phyloP scores from a whole-genome alignment of 768 basidiomycete genomes.

The Termitomyces eurrhizus region DNA sequence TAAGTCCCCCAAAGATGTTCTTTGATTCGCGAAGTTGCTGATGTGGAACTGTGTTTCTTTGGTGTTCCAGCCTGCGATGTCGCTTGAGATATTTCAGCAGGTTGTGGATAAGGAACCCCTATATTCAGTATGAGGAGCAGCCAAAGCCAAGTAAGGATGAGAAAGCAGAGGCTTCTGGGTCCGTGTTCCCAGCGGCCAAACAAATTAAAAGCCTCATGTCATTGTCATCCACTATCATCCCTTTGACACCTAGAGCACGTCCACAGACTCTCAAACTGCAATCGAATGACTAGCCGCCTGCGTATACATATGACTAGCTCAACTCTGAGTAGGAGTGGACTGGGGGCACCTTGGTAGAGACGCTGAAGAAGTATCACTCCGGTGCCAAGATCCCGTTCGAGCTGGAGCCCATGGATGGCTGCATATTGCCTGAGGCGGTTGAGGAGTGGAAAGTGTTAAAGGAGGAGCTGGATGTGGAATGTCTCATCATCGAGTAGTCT shows the following conservation, averaged over 20 bases:
- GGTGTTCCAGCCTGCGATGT: too few relatives aligned
- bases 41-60: too few relatives aligned
- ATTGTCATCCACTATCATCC: slow-evolving; percentile 69
- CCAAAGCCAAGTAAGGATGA: too few relatives aligned
- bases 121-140: too few relatives aligned
- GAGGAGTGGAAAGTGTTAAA: slow-evolving; percentile 82
- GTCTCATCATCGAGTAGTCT: slow-evolving; percentile 47
- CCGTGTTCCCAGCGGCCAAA: slow-evolving; percentile 43
- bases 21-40: too few relatives aligned
- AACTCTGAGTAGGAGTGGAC: slow-evolving; percentile 43
- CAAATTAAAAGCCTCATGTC: slow-evolving; percentile 56
- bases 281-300: slow-evolving; percentile 61
- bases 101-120: too few relatives aligned
- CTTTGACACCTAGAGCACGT: slow-evolving; percentile 61
- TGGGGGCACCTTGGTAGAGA: slow-evolving; percentile 50
- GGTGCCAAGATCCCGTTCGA: slow-evolving; percentile 48
- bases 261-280: slow-evolving; percentile 23
- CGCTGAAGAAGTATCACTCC: slow-evolving; percentile 68
- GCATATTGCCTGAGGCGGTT: slow-evolving; percentile 60
- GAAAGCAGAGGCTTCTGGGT: slow-evolving; percentile 19
- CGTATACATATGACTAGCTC: slow-evolving; percentile 53
- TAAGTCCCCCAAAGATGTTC: too few relatives aligned
- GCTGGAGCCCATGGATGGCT: slow-evolving; percentile 34
- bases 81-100: too few relatives aligned
- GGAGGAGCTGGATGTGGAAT: slow-evolving; percentile 75